These are phyloP conservation scores for baker's yeast (Saccharomyces cerevisiae) DNA, from an alignment of 805 yeast species.

Conservation along the genomic window DNA sequence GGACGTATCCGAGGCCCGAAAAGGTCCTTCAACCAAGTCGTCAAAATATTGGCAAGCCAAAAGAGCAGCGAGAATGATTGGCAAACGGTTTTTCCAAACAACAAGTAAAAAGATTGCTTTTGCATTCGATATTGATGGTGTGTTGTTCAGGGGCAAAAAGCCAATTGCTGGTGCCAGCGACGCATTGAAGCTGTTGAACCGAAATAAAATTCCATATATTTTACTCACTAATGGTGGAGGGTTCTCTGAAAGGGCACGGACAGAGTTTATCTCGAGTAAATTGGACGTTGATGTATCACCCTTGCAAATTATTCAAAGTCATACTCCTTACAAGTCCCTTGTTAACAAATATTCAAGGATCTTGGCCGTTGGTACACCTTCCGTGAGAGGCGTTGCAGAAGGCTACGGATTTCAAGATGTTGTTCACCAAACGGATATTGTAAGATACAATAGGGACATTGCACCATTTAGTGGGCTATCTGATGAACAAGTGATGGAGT, in stretches of 20 bases:
- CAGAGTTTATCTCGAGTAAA: slow-evolving; percentile 40
- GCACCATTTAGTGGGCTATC: slow-evolving; percentile 79
- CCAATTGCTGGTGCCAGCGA: slow-evolving; percentile 58
- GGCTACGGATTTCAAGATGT: slow-evolving; percentile 74
- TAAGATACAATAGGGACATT: slow-evolving; percentile 46
- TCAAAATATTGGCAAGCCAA: not conserved
- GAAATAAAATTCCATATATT: slow-evolving; percentile 62
- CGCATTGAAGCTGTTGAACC: slow-evolving; percentile 48
- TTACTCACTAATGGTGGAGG: slow-evolving; percentile 91
- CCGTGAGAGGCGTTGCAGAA: slow-evolving; percentile 63
- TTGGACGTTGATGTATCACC: slow-evolving; percentile 41
- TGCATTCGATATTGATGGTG: slow-evolving; percentile 68
- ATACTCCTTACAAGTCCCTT: slow-evolving; percentile 71
- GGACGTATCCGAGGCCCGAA: not conserved
- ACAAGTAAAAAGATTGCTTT: slow-evolving; percentile 19
- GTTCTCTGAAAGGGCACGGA: slow-evolving; percentile 52
- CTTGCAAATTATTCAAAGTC: slow-evolving; percentile 72
- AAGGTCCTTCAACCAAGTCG: not conserved
- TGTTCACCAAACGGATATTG: slow-evolving; percentile 62
- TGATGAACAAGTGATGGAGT: slow-evolving; percentile 37
- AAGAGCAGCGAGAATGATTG: slow-evolving; percentile 6
- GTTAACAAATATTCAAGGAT: slow-evolving; percentile 50
- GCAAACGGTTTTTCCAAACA: slow-evolving; percentile 12
- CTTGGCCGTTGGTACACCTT: slow-evolving; percentile 69
- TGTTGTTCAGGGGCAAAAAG: slow-evolving; percentile 61